Evolutionary conservation across 306 rosid genomes (phyloP).

Genomic region (Vigna radiata): DNA sequence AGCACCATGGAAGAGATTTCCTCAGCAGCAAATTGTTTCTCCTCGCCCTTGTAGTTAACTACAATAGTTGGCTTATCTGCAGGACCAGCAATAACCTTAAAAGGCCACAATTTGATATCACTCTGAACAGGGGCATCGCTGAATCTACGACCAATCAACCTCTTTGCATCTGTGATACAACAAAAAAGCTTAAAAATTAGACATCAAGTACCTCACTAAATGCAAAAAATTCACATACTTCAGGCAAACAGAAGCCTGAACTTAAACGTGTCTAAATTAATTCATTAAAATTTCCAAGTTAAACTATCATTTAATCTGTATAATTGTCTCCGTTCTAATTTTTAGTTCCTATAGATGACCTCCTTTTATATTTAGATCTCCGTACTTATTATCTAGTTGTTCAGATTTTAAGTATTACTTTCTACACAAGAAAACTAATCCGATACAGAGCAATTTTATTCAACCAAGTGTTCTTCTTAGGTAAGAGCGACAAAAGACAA

Average conservation of each 20-base stretch:
- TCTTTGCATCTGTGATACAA: constrained; percentile 1
- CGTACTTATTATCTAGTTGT: not conserved
- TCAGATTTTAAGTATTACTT: no score
- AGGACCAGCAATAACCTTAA: constrained; percentile 1
- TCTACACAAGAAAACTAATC: not conserved
- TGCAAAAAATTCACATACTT: not conserved
- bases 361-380: not conserved
- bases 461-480: not conserved
- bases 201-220: not conserved
- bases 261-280: not conserved
- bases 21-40: constrained; percentile 7
- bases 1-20: constrained; percentile 16
- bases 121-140: constrained; percentile 22
- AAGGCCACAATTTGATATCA: constrained; percentile 25
- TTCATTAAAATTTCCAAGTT: not conserved
- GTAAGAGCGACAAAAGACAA: not conserved
- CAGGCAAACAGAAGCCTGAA: not conserved
- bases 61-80: constrained; percentile 16
- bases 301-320: not conserved
- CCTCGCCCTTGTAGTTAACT: constrained; percentile 21
- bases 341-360: not conserved
- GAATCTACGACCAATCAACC: constrained; percentile 27
- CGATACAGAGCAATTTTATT: no score
- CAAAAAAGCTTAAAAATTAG: not conserved
- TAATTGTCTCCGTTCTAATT: not conserved